These are phyloP conservation scores for Misopates orontium DNA, from an alignment of 257 asterid species.

Conservation along the genomic window DNA sequence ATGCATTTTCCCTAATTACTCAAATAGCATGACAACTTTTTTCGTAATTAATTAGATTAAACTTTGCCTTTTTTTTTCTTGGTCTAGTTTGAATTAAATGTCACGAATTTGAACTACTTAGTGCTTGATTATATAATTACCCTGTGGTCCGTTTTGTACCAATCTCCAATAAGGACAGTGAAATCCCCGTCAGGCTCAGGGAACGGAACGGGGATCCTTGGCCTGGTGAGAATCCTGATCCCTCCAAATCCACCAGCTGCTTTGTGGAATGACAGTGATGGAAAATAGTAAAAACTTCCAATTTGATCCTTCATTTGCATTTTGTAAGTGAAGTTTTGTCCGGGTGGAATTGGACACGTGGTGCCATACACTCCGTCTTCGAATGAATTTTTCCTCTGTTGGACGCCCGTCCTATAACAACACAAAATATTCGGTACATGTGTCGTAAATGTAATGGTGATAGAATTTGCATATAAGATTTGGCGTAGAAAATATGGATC, in stretches of 20 bases:
- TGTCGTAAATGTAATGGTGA: too few relatives aligned
- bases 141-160: conserved; percentile 62
- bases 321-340: conserved; percentile 57
- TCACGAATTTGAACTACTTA: too few relatives aligned
- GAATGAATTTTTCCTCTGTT: conserved; percentile 63
- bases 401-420: conserved; percentile 55
- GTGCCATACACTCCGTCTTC: conserved; percentile 71
- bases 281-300: conserved; percentile 69
- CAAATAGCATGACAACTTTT: too few relatives aligned
- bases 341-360: conserved; percentile 75
- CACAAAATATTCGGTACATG: too few relatives aligned
- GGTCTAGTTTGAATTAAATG: too few relatives aligned
- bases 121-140: too few relatives aligned
- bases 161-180: conserved; percentile 62
- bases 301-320: conserved; percentile 73
- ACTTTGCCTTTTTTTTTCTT: too few relatives aligned
- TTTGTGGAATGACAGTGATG: conserved; percentile 65
- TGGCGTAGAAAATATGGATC: too few relatives aligned
- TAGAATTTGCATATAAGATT: too few relatives aligned
- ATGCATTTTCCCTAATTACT: too few relatives aligned
- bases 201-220: conserved; percentile 66
- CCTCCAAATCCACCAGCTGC: conserved; percentile 78
- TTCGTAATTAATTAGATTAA: too few relatives aligned
- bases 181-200: conserved; percentile 54
- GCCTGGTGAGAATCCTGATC: conserved; percentile 61